phyloP scores from a whole-genome alignment of 345 rosid species.

The Gossypium anomalum region DNA sequence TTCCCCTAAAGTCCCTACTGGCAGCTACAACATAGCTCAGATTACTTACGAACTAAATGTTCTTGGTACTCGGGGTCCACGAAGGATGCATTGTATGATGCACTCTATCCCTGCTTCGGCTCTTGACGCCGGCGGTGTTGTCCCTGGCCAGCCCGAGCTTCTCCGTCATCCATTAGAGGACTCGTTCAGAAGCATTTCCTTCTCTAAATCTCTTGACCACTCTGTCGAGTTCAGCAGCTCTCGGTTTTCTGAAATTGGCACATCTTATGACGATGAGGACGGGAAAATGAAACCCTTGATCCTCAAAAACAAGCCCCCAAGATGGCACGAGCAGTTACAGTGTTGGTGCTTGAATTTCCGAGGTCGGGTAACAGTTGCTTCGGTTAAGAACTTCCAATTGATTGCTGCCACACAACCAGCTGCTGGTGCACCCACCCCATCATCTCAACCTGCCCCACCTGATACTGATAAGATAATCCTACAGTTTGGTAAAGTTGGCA shows the following conservation, averaged over 20 bases:
- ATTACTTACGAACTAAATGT: slow-evolving; percentile 56
- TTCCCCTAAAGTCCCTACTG: slow-evolving; percentile 64
- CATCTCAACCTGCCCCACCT: slow-evolving; percentile 36
- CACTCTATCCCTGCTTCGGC: slow-evolving; percentile 58
- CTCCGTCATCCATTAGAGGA: slow-evolving; percentile 43
- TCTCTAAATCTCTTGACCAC: slow-evolving; percentile 44
- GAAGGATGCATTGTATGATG: slow-evolving; percentile 63
- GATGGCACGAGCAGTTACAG: slow-evolving; percentile 69
- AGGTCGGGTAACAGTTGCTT: slow-evolving; percentile 62
- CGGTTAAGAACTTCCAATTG: slow-evolving; percentile 64
- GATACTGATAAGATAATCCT: slow-evolving; percentile 89
- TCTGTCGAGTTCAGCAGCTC: slow-evolving; percentile 56
- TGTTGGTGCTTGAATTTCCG: slow-evolving; percentile 69
- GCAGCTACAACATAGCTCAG: slow-evolving; percentile 57
- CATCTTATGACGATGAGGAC: slow-evolving; percentile 19
- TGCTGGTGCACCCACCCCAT: slow-evolving; percentile 34
- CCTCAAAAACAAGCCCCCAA: slow-evolving; percentile 58
- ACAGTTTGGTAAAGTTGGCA: slow-evolving; percentile 93
- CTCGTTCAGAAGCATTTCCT: slow-evolving; percentile 45
- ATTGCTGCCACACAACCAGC: slow-evolving; percentile 44
- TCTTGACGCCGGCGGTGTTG: slow-evolving; percentile 46
- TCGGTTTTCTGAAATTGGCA: slow-evolving; percentile 32
- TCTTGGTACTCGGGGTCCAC: slow-evolving; percentile 57
- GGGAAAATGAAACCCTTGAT: slow-evolving; percentile 40
- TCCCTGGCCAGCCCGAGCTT: slow-evolving; percentile 55